Evolutionary conservation across 2,329 filamentous ascomycete species (phyloP).

Genomic region (Epichloe baconii): DNA sequence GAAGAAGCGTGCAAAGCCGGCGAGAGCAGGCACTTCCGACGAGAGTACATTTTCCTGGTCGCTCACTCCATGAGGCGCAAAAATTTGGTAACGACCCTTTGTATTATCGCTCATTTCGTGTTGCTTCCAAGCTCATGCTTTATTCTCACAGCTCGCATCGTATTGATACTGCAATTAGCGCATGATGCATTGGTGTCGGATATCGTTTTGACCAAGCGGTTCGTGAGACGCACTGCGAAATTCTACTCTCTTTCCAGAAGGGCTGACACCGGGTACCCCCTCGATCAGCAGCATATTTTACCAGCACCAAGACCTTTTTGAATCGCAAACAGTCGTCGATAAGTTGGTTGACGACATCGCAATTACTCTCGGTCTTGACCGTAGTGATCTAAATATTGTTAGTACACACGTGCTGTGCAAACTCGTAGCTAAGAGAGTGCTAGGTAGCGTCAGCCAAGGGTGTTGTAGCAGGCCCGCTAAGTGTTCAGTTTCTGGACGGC

Average conservation of each 20-base stretch:
- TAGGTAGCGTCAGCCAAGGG: conserved; percentile 66
- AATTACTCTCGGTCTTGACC: conserved; percentile 50
- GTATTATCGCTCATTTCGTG: not conserved
- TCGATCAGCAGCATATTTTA: conserved; percentile 62
- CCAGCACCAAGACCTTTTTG: conserved; percentile 59
- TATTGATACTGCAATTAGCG: conserved; percentile 45
- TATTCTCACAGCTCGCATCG: conserved; percentile 32
- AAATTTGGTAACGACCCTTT: conserved; percentile 32
- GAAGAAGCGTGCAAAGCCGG: conserved; percentile 8
- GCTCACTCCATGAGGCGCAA: conserved; percentile 30
- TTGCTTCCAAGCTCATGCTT: not conserved
- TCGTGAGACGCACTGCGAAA: conserved; percentile 3
- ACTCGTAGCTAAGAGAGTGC: conserved; percentile 1
- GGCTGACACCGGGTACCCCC: not conserved
- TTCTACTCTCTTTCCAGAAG: not conserved
- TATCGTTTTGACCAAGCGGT: conserved; percentile 50
- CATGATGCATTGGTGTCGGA: conserved; percentile 45
- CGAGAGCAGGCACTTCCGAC: conserved; percentile 1
- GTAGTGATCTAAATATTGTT: conserved; percentile 59
- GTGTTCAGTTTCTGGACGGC: conserved; percentile 31
- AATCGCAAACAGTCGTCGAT: conserved; percentile 55
- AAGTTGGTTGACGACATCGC: conserved; percentile 62
- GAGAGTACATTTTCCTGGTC: conserved; percentile 33
- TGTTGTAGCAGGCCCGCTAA: conserved; percentile 47
- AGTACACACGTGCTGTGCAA: conserved; percentile 11